Evolutionary conservation across 2,329 filamentous ascomycete genomes (phyloP), one percentile per base, ranked within the genome.

Genomic region (Aspergillus amoenus): DNA sequence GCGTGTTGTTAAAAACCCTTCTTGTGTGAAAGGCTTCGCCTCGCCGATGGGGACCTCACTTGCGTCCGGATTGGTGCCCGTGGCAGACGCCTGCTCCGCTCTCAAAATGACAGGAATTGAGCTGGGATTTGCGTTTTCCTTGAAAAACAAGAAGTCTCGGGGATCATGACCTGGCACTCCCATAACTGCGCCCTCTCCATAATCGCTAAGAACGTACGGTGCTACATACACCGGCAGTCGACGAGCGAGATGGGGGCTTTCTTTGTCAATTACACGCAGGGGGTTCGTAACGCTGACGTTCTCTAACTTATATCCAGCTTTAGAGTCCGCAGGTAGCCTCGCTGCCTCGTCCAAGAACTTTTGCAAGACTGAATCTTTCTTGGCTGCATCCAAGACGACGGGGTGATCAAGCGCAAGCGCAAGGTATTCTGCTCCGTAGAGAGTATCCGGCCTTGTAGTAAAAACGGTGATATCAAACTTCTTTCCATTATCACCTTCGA

Each of bases 161-260:
- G 81, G 70, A 72, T 96, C 92, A 68, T 96, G 92, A 2, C 87
- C 92, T 0, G 92, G 92, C 7, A 96, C 92, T 43, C 92, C 92
- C 91, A 96, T 96, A 2, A 96, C 88, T 9, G 91, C 91, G 1
- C 91, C 91, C 63, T 92, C 89, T 15, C 91, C 91, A 64, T 95
- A 94, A 68, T 92, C 89, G 24, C 88, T 88, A 5, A 95, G 79
- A 11, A 96, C 92, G 68, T 96, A 96, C 0, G 91, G 88, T 9
- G 92, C 90, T 21, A 90, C 88, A 67, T 88, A 96, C 5, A 96
- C 81, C 1, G 91, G 91, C 5, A 95, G 65, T 7, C 82, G 57
- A 32, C 70, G 68, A n/a, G 67, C 60, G 15, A 76, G 55, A 48
- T 74, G 64, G 12, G 65, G 59, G n/a, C 62, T 71, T 79, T 62